Evolutionary conservation across 2,329 filamentous ascomycete species (phyloP).

Genomic region (Botrytis medusae): DNA sequence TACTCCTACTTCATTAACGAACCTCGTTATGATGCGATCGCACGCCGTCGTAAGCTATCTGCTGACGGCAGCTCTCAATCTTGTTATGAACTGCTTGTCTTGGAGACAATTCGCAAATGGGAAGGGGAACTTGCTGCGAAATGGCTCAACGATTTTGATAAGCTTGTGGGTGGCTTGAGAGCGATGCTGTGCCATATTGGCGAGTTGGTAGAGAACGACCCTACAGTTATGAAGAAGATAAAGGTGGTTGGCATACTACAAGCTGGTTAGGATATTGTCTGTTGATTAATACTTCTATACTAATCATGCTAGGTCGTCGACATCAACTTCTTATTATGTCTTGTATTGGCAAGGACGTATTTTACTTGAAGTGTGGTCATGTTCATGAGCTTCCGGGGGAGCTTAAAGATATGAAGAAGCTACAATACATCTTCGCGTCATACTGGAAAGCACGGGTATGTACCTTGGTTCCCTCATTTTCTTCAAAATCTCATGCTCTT

Average conservation of each 20-base stretch:
- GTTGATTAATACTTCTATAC: not conserved
- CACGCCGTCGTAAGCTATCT: not conserved
- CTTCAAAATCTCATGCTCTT: not conserved
- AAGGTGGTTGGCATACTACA: not conserved
- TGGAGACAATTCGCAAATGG: not conserved
- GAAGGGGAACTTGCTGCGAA: not conserved
- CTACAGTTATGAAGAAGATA: not conserved
- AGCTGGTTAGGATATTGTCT: not conserved
- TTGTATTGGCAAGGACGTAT: not conserved
- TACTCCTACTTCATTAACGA: not conserved
- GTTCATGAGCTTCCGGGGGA: not conserved
- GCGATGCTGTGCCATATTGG: not conserved
- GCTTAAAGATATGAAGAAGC: not conserved
- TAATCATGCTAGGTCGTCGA: not conserved
- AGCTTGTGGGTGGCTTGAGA: not conserved
- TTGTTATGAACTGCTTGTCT: not conserved
- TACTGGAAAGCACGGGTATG: not conserved
- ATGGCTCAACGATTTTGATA: not conserved
- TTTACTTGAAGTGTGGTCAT: not conserved
- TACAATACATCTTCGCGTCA: not conserved
- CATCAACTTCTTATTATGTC: not conserved
- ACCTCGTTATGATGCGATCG: not conserved
- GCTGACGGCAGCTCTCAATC: not conserved
- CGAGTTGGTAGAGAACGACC: not conserved
- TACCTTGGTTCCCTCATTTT: not conserved